Base-by-base conservation (phyloP, 176 grass and related monocot species). In the Lolium rigidum region DNA sequence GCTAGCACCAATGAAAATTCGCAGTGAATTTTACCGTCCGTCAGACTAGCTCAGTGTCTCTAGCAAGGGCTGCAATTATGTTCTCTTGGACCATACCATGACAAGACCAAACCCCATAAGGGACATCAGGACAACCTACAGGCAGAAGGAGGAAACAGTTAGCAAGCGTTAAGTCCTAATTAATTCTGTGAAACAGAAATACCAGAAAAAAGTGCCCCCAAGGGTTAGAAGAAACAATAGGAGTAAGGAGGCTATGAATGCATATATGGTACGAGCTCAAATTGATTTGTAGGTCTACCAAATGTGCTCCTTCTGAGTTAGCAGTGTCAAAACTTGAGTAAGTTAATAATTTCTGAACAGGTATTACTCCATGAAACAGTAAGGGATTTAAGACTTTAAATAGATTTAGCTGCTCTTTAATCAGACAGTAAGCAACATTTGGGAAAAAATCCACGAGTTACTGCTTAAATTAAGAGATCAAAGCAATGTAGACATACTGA, bases 41-140 rank as follows among this genome's bases (percentile, higher is more conserved):
- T 14, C 16, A 68, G 31, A 41, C 38, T 10, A 83, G 64, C n/a
- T 54, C 7, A 18, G 20, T 58, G 37, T 15, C 6, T 74, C 56
- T 24, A n/a, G 51, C 13, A 56, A 22, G 4, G 18, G 22, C 82
- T 84, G 82, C 17, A 54, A 38, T 79, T 83, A 2, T 61, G 82
- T 92, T 71, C 43, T 86, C 82, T 88, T 95, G 80, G 96, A 95
- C 96, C 96, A 98, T 61, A 98, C 28, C 96, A 98, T 94, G 31
- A 98, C 96, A 63, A 98, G 96, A 70, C 78, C 86, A 80, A 98
- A 98, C 41, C 93, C 96, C 90, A 95, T 95, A 13, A 98, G 80
- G 84, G 96, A 98, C 96, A 98, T 98, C 82, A 98, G 74, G 69
- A 98, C 96, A 89, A 98, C 96, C 96, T 98, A 85, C 91, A 88